phyloP scores from a whole-genome alignment of 768 basidiomycete genomes.

The Rhodotorula graminis region DNA sequence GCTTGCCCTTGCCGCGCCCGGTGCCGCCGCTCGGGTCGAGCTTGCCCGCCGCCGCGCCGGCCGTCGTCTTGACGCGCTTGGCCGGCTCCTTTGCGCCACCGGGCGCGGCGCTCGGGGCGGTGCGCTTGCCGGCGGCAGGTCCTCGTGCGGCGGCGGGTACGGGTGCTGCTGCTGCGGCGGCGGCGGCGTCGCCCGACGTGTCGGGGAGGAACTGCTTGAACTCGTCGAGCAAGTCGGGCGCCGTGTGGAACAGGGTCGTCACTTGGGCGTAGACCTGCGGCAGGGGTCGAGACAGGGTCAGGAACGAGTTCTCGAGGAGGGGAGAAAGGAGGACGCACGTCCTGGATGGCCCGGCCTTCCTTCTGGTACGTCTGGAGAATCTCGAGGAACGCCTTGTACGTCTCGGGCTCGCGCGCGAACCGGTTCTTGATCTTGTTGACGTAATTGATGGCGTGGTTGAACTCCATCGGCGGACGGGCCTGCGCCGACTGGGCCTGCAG shows the following conservation, averaged over 20 bases:
- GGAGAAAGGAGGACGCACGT: slow-evolving; percentile 48
- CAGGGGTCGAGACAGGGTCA: neutral
- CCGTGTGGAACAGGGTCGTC: slow-evolving; percentile 37
- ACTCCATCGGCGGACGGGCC: slow-evolving; percentile 40
- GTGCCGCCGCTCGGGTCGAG: neutral
- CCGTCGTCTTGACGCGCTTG: slow-evolving; percentile 17
- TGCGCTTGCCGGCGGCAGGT: slow-evolving; percentile 6
- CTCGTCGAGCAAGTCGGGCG: slow-evolving; percentile 40
- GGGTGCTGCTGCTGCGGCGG: neutral
- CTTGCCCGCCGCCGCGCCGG: neutral
- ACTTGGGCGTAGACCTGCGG: slow-evolving; percentile 39
- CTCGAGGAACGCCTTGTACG: slow-evolving; percentile 54
- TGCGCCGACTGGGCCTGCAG: neutral
- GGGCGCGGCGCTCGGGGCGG: neutral
- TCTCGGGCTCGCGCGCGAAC: slow-evolving; percentile 81
- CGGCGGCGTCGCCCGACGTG: slow-evolving; percentile 25
- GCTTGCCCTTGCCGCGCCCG: slow-evolving; percentile 15
- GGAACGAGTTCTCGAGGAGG: neutral
- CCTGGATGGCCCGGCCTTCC: slow-evolving; percentile 57
- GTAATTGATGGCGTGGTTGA: slow-evolving; percentile 85
- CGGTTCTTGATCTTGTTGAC: slow-evolving; percentile 96
- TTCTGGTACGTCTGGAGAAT: slow-evolving; percentile 53
- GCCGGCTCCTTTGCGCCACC: neutral
- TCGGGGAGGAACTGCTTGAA: slow-evolving; percentile 41
- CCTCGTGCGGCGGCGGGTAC: neutral